Base-by-base conservation (phyloP, 2,329 filamentous ascomycete species). In the Dothistroma septosporum region DNA sequence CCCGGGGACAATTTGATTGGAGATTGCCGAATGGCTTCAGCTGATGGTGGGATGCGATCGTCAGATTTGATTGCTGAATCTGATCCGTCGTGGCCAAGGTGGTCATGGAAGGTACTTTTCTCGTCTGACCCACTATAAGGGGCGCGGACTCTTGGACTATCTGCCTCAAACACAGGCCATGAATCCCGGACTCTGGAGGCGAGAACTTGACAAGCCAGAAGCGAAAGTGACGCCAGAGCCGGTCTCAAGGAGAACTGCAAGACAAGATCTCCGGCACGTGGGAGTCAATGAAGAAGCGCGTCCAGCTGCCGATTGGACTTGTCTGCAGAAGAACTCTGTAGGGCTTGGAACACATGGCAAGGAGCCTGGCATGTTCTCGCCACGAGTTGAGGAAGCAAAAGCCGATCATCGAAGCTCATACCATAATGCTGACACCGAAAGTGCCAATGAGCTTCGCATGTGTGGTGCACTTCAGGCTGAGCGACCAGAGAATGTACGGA, bases 1-100 rank as follows among this genome's bases (percentile, higher is more conserved):
- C 56, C 69, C 69, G 24, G 66, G 63, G 63, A 81, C 52, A 47
- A 59, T 61, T 12, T 57, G 21, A 59, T 61, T 1, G 50, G 21
- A 49, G 28, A 11, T 48, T 24, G 44, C 24, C 24, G 24, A 28
- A 28, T 28, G n/a, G 11, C 22, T 24, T 14, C 21, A 4, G 9
- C n/a, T 21, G 11, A n/a, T 47, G 16, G n/a, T 22, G 44, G 21
- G 44, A n/a, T 22, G 7, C 16, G 44, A 8, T 47, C n/a, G 16
- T n/a, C n/a, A n/a, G n/a, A n/a, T n/a, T n/a, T 28, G 24, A 28
- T 28, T 28, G 24, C 24, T 28, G 33, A 9, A 37, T 37, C 33
- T 11, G 33, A 37, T 37, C 10, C 4, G 3, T 37, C 3, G 10
- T 3, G 33, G 3, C 7, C 4, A 37, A 37, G 4, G 24, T 3